Conservation (phyloP, 768 basidiomycete genomes). For the Pisolithus microcarpus region DNA sequence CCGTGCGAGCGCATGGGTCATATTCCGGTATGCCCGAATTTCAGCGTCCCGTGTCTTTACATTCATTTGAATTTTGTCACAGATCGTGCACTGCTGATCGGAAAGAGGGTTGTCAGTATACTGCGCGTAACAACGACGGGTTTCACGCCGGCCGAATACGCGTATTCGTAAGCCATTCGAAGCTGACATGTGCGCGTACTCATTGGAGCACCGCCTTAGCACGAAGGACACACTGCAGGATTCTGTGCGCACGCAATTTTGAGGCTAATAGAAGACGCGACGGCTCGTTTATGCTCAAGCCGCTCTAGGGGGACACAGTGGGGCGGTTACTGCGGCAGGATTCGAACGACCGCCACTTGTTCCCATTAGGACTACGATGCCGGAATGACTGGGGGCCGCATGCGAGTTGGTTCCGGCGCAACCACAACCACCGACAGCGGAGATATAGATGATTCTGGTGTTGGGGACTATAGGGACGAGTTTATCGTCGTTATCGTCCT, state of each 20-base stretch:
- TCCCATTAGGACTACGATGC: conserved; percentile 32
- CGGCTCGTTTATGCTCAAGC: conserved; percentile 68
- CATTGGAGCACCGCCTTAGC: conserved; percentile 37
- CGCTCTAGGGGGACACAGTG: conserved; percentile 61
- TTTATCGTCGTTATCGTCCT: conserved; percentile 57
- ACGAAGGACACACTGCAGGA: conserved; percentile 76
- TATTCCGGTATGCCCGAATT: conserved; percentile 51
- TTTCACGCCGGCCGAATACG: conserved; percentile 91
- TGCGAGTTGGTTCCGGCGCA: conserved; percentile 78
- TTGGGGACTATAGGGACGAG: conserved; percentile 35
- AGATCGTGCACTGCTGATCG: conserved; percentile 85
- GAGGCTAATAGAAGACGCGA: conserved; percentile 71
- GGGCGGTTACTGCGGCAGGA: conserved; percentile 33
- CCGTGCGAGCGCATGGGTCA: conserved; percentile 86
- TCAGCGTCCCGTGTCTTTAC: conserved; percentile 1
- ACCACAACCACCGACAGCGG: conserved; percentile 71
- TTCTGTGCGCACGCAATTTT: conserved; percentile 67
- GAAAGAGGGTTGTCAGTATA: conserved; percentile 81
- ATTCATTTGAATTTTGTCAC: conserved; percentile 4
- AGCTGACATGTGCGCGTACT: neutral
- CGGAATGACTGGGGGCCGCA: conserved; percentile 38
- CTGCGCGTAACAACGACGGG: conserved; percentile 81
- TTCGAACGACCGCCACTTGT: conserved; percentile 40
- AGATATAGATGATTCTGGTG: conserved; percentile 44
- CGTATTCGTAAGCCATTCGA: conserved; percentile 41